Percentiles rank a stretch among this genome's conserved stretches.
Conservation (phyloP, 2,329 filamentous ascomycete genomes). For the Calonectria multiphialidica region DNA sequence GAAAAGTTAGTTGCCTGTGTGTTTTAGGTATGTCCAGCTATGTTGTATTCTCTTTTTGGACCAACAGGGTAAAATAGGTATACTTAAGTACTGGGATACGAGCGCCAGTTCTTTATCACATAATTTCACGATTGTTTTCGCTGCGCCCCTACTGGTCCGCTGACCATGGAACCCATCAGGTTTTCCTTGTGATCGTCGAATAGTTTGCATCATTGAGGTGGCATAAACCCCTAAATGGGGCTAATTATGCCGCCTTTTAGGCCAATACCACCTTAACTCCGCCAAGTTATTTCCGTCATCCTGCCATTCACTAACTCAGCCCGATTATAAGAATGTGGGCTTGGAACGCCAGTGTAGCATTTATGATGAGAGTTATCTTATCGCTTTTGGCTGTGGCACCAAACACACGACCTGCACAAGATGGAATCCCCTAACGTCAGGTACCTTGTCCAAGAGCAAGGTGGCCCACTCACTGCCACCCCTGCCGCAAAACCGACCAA, state of each 20-base stretch:
- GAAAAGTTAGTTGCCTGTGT: no score
- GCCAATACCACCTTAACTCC: background rate
- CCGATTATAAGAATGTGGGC: background rate
- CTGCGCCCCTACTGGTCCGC: no score
- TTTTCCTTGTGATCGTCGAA: background rate
- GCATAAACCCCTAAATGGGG: background rate
- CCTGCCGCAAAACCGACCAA: background rate
- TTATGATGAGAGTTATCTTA: background rate
- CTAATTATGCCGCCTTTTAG: background rate
- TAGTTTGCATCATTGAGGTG: background rate
- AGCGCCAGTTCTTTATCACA: no score
- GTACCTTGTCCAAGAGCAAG: constrained; percentile 8
- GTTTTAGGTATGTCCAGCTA: no score
- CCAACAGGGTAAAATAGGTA: no score
- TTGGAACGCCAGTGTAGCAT: background rate
- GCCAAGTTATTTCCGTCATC: background rate
- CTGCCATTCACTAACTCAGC: background rate
- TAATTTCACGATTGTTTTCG: no score
- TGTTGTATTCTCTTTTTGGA: no score
- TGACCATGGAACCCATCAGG: no score
- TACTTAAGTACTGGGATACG: no score
- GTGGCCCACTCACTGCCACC: background rate
- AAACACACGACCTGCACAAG: background rate
- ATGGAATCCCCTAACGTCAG: background rate
- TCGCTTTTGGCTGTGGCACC: background rate